Evolutionary conservation across 805 yeast species (phyloP), one percentile per base, ranked within the genome.

Genomic region (Hanseniaspora guilliermondii): DNA sequence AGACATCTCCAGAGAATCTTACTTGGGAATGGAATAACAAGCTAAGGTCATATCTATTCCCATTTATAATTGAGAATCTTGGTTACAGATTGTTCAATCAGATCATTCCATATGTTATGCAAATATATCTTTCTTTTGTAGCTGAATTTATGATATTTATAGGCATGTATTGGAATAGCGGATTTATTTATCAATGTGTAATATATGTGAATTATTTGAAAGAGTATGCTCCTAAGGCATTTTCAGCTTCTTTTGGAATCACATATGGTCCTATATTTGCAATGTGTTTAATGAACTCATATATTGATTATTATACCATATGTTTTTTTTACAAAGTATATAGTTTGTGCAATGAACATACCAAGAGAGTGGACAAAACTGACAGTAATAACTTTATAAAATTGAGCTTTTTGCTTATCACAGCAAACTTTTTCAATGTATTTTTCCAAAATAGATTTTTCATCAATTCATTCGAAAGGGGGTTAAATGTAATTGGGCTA

Each of bases 21-120:
- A 87, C 97, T 0, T 93, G 99, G 99, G 99, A 93, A 68, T 93
- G 98, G 98, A 65, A 69, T 24, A 71, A 74, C 47, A 82, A 81
- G 0, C 68, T 93, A 4, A 69, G 99, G 57, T 83, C 95, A 9
- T 82, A 85, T 53, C 66, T 84, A 0, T 91, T 88, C 60, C 97
- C 98, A 0, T 68, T 83, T 42, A 53, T 91, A 1, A 87, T 85
- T 63, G 78, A 68, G 46, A 1, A 62, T 5, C 59, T 59, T 1
- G 67, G 65, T 6, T 50, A 50, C 32, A 50, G 49, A 27, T 30
- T 50, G 11, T 50, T 50, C 37, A 47, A 41, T 6, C 33, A 36
- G 12, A 16, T 25, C 22, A 41, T 49, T 17, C 49, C 54, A 6
- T 21, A 16, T 6, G 3, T 36, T 11, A 36, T 44, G 9, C 9